These are phyloP conservation scores for Ophiostoma sp. DNA, from an alignment of 2,329 filamentous ascomycete genomes.

Conservation along the genomic window DNA sequence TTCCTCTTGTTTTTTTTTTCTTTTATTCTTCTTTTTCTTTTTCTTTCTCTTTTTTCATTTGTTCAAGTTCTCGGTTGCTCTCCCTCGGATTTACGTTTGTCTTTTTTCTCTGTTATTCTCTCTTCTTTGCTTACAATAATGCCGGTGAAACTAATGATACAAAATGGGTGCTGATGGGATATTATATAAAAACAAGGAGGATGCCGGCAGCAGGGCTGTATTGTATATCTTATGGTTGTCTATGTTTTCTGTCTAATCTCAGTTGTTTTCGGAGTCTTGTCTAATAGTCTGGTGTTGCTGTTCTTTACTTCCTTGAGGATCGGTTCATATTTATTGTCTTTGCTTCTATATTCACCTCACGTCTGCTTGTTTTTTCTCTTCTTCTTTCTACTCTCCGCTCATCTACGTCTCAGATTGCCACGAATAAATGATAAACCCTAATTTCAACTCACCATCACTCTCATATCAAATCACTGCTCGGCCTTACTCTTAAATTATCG, in stretches of 20 bases:
- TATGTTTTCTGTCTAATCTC: not conserved
- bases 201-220: conserved; percentile 1
- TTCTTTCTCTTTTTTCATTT: not conserved
- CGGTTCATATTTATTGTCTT: not conserved
- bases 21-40: no score
- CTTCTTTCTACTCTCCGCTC: not conserved
- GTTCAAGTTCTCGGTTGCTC: not conserved
- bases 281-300: not conserved
- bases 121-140: conserved; percentile 8
- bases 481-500: not conserved
- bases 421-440: not conserved
- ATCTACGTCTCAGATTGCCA: not conserved
- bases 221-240: conserved; percentile 1
- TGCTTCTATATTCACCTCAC: not conserved
- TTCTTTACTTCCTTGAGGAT: not conserved
- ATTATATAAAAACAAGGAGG: conserved; percentile 6
- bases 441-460: not conserved
- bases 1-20: not conserved
- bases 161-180: conserved; percentile 4
- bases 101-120: not conserved
- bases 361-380: not conserved
- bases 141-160: not conserved
- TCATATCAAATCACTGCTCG: not conserved
- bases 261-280: not conserved
- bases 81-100: not conserved